Evolutionary conservation across 75 land plant species (phyloP), one percentile per base, ranked within the genome.

Genomic region (Azolla pinnata): DNA sequence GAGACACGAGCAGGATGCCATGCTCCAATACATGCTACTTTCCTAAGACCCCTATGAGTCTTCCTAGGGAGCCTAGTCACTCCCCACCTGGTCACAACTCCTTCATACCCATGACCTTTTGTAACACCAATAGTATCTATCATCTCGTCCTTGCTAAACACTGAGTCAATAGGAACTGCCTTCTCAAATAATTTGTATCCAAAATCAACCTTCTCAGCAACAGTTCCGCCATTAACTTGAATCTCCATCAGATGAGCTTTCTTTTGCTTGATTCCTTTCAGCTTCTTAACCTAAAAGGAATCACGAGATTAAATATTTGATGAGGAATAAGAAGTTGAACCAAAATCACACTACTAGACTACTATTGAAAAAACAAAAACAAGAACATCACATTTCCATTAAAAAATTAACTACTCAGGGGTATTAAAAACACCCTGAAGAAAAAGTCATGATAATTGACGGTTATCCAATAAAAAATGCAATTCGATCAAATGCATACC

Each of bases 221-320:
- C 30, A 40, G 64, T 60, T 26, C 93, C 93, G 26, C 88, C 93
- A 62, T 88, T 88, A 25, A 88, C 89, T 57, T 88, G 95, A 32
- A 88, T 88, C 73, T 88, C 95, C 86, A 85, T 82, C 56, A 88
- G 27, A 50, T 86, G 90, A 32, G 82, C 86, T 57, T 86, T 86
- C 70, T 80, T 86, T 63, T 86, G 90, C 72, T 83, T 86, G 63
- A 86, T 65, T 0, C 93, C 88, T 67, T 84, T 81, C 76, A 88
- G 72, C 71, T 88, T 85, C 32, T 79, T 68, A 17, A 88, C 80
- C 87, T 86, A 63, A 38, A n/a, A n/a, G n/a, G n/a, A n/a, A n/a
- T n/a, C n/a, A n/a, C n/a, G n/a, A n/a, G n/a, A n/a, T n/a, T n/a
- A n/a, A n/a, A n/a, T n/a, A n/a, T n/a, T n/a, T n/a, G n/a, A n/a